phyloP scores from a whole-genome alignment of 1,284 basidiomycete genomes.

The Ceratobasidium theobromae region DNA sequence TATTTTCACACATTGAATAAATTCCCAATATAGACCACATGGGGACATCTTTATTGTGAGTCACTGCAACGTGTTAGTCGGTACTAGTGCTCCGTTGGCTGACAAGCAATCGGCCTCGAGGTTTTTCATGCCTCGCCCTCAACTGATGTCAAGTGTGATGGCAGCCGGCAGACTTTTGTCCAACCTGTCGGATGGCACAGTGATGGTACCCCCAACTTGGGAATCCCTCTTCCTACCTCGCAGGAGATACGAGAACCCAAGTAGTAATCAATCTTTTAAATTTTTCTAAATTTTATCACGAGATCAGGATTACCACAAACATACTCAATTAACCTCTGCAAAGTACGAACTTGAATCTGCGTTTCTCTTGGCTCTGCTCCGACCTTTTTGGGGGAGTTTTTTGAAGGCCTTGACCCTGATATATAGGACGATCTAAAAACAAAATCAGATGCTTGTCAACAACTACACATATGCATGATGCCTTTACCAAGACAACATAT shows the following conservation, averaged over 20 bases:
- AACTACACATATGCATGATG: too few species aligned
- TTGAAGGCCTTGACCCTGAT: too few species aligned
- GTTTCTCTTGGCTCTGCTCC: too few species aligned
- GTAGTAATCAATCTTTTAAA: too few species aligned
- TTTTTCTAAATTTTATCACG: too few species aligned
- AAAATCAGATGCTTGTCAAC: too few species aligned
- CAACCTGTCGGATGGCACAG: conserved; percentile 26
- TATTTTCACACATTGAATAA: background rate
- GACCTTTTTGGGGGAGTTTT: too few species aligned
- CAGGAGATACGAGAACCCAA: conserved; percentile 32
- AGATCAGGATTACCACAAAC: too few species aligned
- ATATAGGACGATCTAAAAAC: too few species aligned
- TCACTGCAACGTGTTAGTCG: conserved; percentile 37
- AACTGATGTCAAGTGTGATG: conserved; percentile 32
- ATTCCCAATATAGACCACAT: conserved; percentile 38
- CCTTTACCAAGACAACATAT: too few species aligned
- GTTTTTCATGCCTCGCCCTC: conserved; percentile 33
- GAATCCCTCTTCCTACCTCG: conserved; percentile 20
- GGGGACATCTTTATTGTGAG: conserved; percentile 44
- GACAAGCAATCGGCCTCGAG: background rate
- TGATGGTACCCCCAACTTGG: conserved; percentile 31
- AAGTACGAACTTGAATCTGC: too few species aligned
- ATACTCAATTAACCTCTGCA: too few species aligned
- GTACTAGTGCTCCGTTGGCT: background rate
- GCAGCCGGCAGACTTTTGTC: conserved; percentile 30